Percentiles rank a stretch among this genome's conserved stretches.
These are phyloP conservation scores for Epithele typhae DNA, from an alignment of 768 basidiomycete species.

Conservation along the genomic window DNA sequence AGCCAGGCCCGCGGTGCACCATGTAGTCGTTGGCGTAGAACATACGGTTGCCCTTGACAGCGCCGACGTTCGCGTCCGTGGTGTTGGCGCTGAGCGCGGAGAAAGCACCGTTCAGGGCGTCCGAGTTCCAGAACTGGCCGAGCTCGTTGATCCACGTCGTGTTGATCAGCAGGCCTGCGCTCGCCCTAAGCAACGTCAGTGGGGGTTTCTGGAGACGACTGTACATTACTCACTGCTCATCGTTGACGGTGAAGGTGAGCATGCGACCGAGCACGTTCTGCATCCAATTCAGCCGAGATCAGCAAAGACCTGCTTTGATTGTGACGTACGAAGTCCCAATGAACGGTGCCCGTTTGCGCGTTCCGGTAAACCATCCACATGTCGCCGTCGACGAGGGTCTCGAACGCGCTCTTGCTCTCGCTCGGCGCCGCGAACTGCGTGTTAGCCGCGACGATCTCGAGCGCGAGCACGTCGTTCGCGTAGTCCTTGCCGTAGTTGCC, in stretches of 20 bases:
- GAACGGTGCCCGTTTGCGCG: conserved; percentile 48
- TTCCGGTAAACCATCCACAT: conserved; percentile 72
- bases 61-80: conserved; percentile 50
- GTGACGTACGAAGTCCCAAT: conserved; percentile 68
- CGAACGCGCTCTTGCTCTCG: conserved; percentile 39
- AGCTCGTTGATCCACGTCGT: conserved; percentile 46
- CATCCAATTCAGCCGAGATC: not conserved
- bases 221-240: conserved; percentile 37
- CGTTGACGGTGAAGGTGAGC: conserved; percentile 58
- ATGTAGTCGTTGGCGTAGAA: conserved; percentile 69
- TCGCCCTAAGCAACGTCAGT: conserved; percentile 47
- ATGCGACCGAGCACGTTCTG: conserved; percentile 64
- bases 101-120: conserved; percentile 34
- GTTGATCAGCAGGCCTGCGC: conserved; percentile 53
- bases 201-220: no score
- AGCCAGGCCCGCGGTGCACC: conserved; percentile 59
- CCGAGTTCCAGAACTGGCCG: conserved; percentile 17
- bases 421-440: conserved; percentile 52
- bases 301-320: not conserved
- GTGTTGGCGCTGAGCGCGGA: conserved; percentile 31
- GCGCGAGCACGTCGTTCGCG: conserved; percentile 55
- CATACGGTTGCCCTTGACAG: conserved; percentile 53
- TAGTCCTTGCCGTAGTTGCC: conserved; percentile 64
- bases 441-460: conserved; percentile 57
- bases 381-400: conserved; percentile 52